Conservation (phyloP, 2,329 filamentous ascomycete genomes). For the Cyphellophora attinorum region DNA sequence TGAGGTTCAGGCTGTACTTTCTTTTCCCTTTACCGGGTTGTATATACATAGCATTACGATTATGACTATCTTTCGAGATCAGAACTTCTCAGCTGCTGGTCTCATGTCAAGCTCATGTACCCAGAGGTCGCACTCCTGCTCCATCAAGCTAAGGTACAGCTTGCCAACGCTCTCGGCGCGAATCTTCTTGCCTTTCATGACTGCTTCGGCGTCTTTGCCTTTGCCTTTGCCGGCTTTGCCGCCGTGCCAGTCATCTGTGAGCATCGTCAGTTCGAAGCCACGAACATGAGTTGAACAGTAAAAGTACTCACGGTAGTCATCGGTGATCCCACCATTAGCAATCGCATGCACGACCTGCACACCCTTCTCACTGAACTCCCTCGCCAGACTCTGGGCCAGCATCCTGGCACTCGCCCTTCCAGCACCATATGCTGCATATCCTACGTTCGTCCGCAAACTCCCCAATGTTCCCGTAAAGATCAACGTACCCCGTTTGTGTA, state of each 20-base stretch:
- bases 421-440: conserved; percentile 47
- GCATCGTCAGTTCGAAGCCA: no score
- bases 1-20: no score
- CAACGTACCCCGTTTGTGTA: conserved; percentile 47
- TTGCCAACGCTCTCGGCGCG: conserved; percentile 49
- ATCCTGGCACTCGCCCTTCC: conserved; percentile 43
- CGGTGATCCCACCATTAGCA: conserved; percentile 39
- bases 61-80: conserved; percentile 3
- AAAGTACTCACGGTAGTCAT: no score
- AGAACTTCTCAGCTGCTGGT: conserved; percentile 21
- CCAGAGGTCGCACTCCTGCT: conserved; percentile 42
- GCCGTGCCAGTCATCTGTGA: conserved; percentile 3
- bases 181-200: conserved; percentile 46
- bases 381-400: conserved; percentile 45
- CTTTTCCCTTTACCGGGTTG: no score
- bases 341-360: conserved; percentile 52
- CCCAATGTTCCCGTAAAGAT: conserved; percentile 50
- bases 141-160: conserved; percentile 43
- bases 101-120: conserved; percentile 43
- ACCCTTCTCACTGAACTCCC: conserved; percentile 48
- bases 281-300: no score
- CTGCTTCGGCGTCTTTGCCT: conserved; percentile 40
- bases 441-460: conserved; percentile 43
- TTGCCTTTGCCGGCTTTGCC: conserved; percentile 19
- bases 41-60: no score